Conservation (phyloP, 139 green algal genomes). For the Coelastrella sp. region DNA sequence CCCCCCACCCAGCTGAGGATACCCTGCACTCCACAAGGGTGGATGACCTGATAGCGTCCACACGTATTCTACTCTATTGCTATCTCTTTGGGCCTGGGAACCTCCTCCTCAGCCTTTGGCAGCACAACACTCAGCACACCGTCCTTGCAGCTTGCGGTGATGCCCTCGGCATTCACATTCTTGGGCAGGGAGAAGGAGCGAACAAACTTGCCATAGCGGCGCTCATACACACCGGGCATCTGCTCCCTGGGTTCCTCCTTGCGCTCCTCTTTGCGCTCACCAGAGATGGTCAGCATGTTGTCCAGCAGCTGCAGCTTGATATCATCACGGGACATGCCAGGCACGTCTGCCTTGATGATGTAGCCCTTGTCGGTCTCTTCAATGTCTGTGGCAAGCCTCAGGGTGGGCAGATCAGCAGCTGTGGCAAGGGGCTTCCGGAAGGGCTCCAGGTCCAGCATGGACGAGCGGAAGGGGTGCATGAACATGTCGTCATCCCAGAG, state of each 20-base stretch:
- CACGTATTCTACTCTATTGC: not conserved
- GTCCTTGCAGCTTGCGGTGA: slow-evolving; percentile 12
- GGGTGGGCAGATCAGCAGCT: not conserved
- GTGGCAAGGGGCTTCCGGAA: not conserved
- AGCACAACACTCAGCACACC: slow-evolving; percentile 43
- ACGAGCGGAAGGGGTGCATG: slow-evolving; percentile 9
- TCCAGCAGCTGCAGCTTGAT: slow-evolving; percentile 40
- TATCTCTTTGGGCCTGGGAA: slow-evolving; percentile 36
- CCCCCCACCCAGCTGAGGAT: not conserved
- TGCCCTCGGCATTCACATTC: slow-evolving; percentile 34
- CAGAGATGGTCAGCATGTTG: slow-evolving; percentile 30
- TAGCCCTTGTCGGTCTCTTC: slow-evolving; percentile 27
- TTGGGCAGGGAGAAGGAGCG: slow-evolving; percentile 38
- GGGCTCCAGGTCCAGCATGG: not conserved
- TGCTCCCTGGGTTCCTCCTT: not conserved
- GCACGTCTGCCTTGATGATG: slow-evolving; percentile 41
- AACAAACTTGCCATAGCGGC: slow-evolving; percentile 39
- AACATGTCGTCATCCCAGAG: slow-evolving; percentile 20
- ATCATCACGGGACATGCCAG: slow-evolving; percentile 41
- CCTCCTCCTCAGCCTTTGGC: slow-evolving; percentile 29
- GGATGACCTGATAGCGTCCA: not conserved
- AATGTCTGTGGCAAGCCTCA: slow-evolving; percentile 29
- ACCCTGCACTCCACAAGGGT: not conserved
- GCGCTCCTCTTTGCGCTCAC: slow-evolving; percentile 40
- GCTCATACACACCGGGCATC: not conserved